These are phyloP conservation scores for Cyclotella cryptica DNA, from an alignment of 108 stramenopile genomes.

Conservation along the genomic window DNA sequence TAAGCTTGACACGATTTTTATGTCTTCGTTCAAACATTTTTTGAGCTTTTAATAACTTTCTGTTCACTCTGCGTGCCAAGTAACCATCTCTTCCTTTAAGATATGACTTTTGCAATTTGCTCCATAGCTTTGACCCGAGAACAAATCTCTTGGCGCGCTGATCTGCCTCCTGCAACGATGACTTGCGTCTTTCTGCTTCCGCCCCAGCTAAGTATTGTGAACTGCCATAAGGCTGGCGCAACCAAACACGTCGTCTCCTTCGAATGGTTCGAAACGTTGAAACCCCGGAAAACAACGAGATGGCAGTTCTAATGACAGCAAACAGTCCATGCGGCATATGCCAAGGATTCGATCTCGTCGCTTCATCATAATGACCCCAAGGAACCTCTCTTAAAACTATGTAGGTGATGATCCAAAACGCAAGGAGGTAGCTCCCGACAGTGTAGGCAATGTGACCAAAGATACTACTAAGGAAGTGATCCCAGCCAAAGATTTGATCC, in stretches of 20 bases:
- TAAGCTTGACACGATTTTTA: slow-evolving; percentile 33
- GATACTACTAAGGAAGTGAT: slow-evolving; percentile 67
- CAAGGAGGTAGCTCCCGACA: slow-evolving; percentile 57
- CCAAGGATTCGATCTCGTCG: slow-evolving; percentile 35
- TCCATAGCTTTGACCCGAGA: slow-evolving; percentile 50
- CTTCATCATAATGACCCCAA: slow-evolving; percentile 29
- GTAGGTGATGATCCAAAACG: slow-evolving; percentile 50
- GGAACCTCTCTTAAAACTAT: slow-evolving; percentile 50
- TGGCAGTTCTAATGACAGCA: slow-evolving; percentile 32
- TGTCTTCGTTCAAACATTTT: slow-evolving; percentile 63
- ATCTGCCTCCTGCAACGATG: slow-evolving; percentile 60
- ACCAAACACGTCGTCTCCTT: slow-evolving; percentile 74
- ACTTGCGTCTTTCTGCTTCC: slow-evolving; percentile 46
- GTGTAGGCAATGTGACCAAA: slow-evolving; percentile 74
- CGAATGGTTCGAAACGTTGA: slow-evolving; percentile 77
- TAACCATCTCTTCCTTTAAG: slow-evolving; percentile 35
- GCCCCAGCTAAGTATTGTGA: slow-evolving; percentile 41
- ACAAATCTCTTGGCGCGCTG: slow-evolving; percentile 52
- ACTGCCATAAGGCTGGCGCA: slow-evolving; percentile 62
- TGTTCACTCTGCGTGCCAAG: slow-evolving; percentile 46
- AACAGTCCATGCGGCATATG: slow-evolving; percentile 51
- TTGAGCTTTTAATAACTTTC: slow-evolving; percentile 58
- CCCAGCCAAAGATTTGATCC: slow-evolving; percentile 82
- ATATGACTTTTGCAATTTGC: slow-evolving; percentile 39
- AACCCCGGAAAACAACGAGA: slow-evolving; percentile 47